Conservation (phyloP, 2,329 filamentous ascomycete species). For the Xylaria sp. region DNA sequence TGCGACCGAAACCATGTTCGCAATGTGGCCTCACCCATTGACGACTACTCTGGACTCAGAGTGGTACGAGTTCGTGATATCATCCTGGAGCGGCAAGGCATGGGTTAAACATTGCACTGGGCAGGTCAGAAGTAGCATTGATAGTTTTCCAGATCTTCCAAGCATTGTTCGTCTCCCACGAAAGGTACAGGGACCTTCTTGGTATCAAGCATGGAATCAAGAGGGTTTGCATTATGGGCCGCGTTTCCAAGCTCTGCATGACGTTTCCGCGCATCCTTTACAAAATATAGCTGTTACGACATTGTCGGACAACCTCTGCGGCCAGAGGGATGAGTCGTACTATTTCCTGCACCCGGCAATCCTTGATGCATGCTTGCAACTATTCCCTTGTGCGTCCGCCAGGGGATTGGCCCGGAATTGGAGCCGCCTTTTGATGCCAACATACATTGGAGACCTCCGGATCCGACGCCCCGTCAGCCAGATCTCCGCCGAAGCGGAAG, state of each 20-base stretch:
- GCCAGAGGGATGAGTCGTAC: neutral
- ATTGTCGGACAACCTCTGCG: neutral
- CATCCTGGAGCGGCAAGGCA: too few relatives aligned
- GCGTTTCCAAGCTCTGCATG: slow-evolving; percentile 3
- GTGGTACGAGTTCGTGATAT: too few relatives aligned
- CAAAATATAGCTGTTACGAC: neutral
- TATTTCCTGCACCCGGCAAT: slow-evolving; percentile 13
- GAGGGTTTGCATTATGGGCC: slow-evolving; percentile 19
- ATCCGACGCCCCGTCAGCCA: neutral
- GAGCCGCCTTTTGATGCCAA: neutral
- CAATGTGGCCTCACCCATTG: too few relatives aligned
- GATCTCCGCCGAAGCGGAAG: slow-evolving; percentile 1
- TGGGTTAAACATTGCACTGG: too few relatives aligned
- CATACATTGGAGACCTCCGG: slow-evolving; percentile 15
- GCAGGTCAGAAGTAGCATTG: too few relatives aligned
- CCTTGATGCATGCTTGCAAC: slow-evolving; percentile 11
- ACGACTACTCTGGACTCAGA: too few relatives aligned
- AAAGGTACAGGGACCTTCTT: neutral
- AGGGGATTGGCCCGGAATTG: slow-evolving; percentile 4
- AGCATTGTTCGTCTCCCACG: slow-evolving; percentile 4
- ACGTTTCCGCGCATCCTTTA: neutral
- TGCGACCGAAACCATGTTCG: too few relatives aligned
- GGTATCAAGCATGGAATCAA: slow-evolving; percentile 12
- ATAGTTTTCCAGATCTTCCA: too few relatives aligned
- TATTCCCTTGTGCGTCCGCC: neutral